A percentile compares a stretch with the other conserved stretches of the same genome.
Evolutionary conservation across 495 filamentous ascomycete species (phyloP).

Genomic region (Apiosordaria backusii): DNA sequence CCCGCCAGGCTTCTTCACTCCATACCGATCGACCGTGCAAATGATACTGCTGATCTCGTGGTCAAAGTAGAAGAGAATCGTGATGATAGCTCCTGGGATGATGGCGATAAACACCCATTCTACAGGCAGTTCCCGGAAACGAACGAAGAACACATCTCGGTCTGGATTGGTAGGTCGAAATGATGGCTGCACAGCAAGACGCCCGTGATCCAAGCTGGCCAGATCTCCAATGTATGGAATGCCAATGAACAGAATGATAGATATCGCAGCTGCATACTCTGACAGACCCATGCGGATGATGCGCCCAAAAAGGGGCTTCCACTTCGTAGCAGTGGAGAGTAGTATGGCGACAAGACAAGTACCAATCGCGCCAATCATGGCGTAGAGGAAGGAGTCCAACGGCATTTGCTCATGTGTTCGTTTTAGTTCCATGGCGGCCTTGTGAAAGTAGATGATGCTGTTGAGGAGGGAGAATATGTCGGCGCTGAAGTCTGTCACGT

Average conservation of each 20-base stretch:
- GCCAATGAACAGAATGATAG: slow-evolving; percentile 65
- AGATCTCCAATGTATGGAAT: slow-evolving; percentile 66
- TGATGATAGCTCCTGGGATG: slow-evolving; percentile 64
- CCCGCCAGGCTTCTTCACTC: slow-evolving; percentile 61
- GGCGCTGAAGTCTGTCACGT: slow-evolving; percentile 68
- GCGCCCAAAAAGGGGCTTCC: slow-evolving; percentile 63
- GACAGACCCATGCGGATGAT: slow-evolving; percentile 62
- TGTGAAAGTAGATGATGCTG: slow-evolving; percentile 73
- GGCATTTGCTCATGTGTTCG: slow-evolving; percentile 56
- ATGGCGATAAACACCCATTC: slow-evolving; percentile 63
- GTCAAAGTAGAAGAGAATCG: slow-evolving; percentile 69
- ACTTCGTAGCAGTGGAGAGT: slow-evolving; percentile 60
- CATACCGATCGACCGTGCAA: slow-evolving; percentile 65
- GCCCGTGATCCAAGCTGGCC: slow-evolving; percentile 57
- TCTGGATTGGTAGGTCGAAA: slow-evolving; percentile 59
- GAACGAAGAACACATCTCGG: slow-evolving; percentile 57
- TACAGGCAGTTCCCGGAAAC: slow-evolving; percentile 62
- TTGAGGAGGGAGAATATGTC: slow-evolving; percentile 71
- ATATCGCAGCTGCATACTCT: slow-evolving; percentile 70
- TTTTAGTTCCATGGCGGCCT: slow-evolving; percentile 66
- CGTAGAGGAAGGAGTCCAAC: slow-evolving; percentile 68
- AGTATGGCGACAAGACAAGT: slow-evolving; percentile 66
- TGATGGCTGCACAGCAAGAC: slow-evolving; percentile 54
- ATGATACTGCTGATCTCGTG: slow-evolving; percentile 75
- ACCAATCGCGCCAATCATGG: slow-evolving; percentile 64